These are phyloP conservation scores for Juncus inflexus DNA, from an alignment of 176 grass and related monocot genomes.

Conservation along the genomic window DNA sequence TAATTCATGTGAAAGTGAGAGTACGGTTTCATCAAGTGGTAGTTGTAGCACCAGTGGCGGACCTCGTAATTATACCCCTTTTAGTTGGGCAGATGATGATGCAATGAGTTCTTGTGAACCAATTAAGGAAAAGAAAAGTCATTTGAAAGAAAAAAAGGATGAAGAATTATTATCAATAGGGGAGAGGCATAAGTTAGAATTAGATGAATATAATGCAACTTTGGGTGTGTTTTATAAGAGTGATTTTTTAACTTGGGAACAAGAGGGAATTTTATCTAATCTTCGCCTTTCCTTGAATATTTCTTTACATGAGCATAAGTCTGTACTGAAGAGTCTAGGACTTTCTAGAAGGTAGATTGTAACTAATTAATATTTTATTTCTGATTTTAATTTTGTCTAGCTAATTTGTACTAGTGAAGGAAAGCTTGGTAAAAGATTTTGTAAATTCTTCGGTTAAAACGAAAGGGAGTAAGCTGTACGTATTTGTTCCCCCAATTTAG, in stretches of 20 bases:
- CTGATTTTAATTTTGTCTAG: conserved; percentile 19
- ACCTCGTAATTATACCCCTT: conserved; percentile 20
- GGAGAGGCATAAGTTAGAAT: conserved; percentile 34
- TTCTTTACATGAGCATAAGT: conserved; percentile 61
- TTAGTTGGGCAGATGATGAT: conserved; percentile 24
- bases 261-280: conserved; percentile 49
- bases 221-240: conserved; percentile 53
- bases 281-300: conserved; percentile 57
- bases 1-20: conserved; percentile 24
- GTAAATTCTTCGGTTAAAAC: not conserved
- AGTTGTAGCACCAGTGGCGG: conserved; percentile 36
- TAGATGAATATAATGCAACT: conserved; percentile 49
- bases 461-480: conserved; percentile 6
- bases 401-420: not conserved
- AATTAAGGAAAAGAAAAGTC: conserved; percentile 16
- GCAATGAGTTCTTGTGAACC: conserved; percentile 22
- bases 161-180: conserved; percentile 11
- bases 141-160: conserved; percentile 20
- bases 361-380: conserved; percentile 5
- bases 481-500: not conserved
- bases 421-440: conserved; percentile 17
- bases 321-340: conserved; percentile 34
- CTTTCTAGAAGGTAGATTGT: conserved; percentile 22
- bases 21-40: conserved; percentile 34
- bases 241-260: conserved; percentile 55